Conservation (phyloP, 441 rosid species). For the Kokia cookei region DNA sequence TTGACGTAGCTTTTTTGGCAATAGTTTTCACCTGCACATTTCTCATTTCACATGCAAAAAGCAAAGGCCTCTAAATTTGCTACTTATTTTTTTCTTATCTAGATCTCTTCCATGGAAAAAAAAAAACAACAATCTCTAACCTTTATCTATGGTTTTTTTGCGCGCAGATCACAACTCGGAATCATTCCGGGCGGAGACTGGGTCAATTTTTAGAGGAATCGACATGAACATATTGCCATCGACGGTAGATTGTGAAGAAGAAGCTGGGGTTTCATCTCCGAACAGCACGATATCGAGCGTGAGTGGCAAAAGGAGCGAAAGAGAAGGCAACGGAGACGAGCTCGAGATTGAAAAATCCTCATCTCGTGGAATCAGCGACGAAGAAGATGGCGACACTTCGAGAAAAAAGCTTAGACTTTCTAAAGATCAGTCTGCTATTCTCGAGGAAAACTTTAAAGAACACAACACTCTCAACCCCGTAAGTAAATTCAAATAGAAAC, state of each 20-base stretch:
- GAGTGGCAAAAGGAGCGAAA: constrained; percentile 84
- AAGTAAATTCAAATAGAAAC: constrained; percentile 17
- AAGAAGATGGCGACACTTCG: constrained; percentile 81
- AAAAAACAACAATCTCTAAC: no score
- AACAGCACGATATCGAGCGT: constrained; percentile 83
- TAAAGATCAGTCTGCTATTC: constrained; percentile 86
- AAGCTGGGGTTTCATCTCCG: constrained; percentile 80
- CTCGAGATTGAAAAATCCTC: constrained; percentile 51
- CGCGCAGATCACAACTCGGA: constrained; percentile 68
- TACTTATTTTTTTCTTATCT: neutral
- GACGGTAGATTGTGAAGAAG: constrained; percentile 63
- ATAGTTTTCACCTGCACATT: constrained; percentile 14
- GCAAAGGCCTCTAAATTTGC: neutral
- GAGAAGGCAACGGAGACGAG: constrained; percentile 65
- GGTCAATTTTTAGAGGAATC: constrained; percentile 61
- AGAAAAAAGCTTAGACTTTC: constrained; percentile 89
- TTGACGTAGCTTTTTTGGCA: neutral
- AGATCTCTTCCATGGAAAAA: neutral
- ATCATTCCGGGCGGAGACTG: constrained; percentile 39
- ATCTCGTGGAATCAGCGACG: constrained; percentile 79
- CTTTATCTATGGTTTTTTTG: neutral
- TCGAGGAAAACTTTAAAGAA: constrained; percentile 89
- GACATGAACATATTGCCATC: constrained; percentile 81
- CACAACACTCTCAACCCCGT: constrained; percentile 94
- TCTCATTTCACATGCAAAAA: constrained; percentile 1